These are phyloP conservation scores for Penicillium crystallinum DNA, from an alignment of 495 filamentous ascomycete genomes.

Conservation along the genomic window DNA sequence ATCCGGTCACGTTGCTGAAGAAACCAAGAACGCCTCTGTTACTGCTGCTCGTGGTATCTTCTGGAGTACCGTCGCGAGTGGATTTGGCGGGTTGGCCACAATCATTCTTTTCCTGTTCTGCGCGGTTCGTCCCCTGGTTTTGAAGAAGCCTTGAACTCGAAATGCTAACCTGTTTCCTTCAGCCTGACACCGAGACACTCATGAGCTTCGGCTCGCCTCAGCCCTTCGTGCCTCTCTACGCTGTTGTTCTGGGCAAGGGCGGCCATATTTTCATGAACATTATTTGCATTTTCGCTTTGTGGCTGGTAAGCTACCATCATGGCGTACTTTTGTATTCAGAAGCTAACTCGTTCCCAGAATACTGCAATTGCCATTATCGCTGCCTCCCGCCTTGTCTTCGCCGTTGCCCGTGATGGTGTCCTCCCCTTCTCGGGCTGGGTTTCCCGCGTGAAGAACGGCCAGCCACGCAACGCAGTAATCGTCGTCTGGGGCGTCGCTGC, in stretches of 20 bases:
- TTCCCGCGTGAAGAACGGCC: slow-evolving; percentile 44
- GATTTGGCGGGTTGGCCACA: slow-evolving; percentile 44
- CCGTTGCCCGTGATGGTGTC: slow-evolving; percentile 51
- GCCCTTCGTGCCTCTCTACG: slow-evolving; percentile 51
- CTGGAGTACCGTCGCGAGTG: slow-evolving; percentile 49
- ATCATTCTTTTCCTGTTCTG: slow-evolving; percentile 56
- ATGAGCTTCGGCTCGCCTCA: slow-evolving; percentile 46
- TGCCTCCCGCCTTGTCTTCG: slow-evolving; percentile 53
- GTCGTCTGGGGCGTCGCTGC: slow-evolving; percentile 49
- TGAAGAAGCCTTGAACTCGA: not conserved
- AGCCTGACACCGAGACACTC: slow-evolving; percentile 36
- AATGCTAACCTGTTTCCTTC: slow-evolving; percentile 1
- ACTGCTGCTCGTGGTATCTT: slow-evolving; percentile 53
- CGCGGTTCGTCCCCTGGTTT: slow-evolving; percentile 25
- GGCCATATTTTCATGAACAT: slow-evolving; percentile 53
- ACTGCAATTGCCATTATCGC: slow-evolving; percentile 51
- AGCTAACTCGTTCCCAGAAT: slow-evolving; percentile 30
- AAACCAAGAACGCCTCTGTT: slow-evolving; percentile 52
- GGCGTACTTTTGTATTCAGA: not conserved
- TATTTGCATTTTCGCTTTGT: slow-evolving; percentile 45
- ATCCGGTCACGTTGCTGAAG: slow-evolving; percentile 51
- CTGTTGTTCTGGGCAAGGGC: slow-evolving; percentile 46
- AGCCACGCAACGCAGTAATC: slow-evolving; percentile 51
- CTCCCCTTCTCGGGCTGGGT: slow-evolving; percentile 54
- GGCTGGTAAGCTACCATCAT: slow-evolving; percentile 32